Conservation (phyloP, 768 basidiomycete species). For the Kwoniella dendrophila region DNA sequence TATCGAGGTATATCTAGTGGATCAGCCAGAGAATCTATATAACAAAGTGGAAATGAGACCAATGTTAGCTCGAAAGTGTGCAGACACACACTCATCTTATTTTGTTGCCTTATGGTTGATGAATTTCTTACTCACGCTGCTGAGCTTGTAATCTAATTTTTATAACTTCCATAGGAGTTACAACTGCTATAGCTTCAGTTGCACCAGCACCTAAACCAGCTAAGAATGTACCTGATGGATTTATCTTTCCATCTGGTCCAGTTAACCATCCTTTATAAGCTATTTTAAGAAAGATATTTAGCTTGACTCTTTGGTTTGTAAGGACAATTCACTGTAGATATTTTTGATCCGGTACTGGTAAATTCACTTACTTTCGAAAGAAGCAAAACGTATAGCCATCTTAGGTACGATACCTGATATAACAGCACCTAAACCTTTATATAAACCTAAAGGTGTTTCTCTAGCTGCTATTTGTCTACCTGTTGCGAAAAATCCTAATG, state of each 20-base stretch:
- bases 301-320: no score
- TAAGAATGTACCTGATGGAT: slow-evolving; percentile 78
- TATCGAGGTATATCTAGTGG: slow-evolving; percentile 91
- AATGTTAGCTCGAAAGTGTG: no score
- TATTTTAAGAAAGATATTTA: slow-evolving; percentile 18
- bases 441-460: slow-evolving; percentile 92
- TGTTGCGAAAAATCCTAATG: slow-evolving; percentile 89
- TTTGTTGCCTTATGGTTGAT: no score
- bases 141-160: slow-evolving; percentile 98
- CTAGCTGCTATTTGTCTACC: slow-evolving; percentile 81
- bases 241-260: slow-evolving; percentile 73
- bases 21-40: slow-evolving; percentile 79
- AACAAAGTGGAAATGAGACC: neutral
- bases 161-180: slow-evolving; percentile 99
- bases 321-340: neutral
- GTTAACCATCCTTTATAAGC: slow-evolving; percentile 80
- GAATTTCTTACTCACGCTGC: slow-evolving; percentile 60
- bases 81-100: no score
- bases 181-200: slow-evolving; percentile 91
- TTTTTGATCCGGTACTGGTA: neutral
- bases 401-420: slow-evolving; percentile 96
- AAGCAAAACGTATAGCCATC: slow-evolving; percentile 98
- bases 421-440: slow-evolving; percentile 97
- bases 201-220: slow-evolving; percentile 93
- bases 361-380: slow-evolving; percentile 71